A percentile compares a stretch with the other conserved stretches of the same genome.
Conservation (phyloP, 805 yeast species). For the Pichia thaimueangensis region DNA sequence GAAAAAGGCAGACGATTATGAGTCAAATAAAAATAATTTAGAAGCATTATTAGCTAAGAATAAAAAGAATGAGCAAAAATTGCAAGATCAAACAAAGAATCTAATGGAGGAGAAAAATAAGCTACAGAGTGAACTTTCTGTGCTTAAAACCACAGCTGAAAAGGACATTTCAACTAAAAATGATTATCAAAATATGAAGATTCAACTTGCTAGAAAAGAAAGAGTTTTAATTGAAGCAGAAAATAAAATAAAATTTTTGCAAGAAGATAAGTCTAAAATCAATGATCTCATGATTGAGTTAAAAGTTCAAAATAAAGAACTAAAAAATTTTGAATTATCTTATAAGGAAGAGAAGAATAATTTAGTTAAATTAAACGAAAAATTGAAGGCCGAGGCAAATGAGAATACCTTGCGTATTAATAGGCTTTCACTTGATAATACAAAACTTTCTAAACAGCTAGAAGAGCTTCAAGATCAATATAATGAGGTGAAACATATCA, state of each 20-base stretch:
- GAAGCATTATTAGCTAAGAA: slow-evolving; percentile 15
- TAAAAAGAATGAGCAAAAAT: slow-evolving; percentile 27
- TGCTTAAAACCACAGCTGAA: slow-evolving; percentile 34
- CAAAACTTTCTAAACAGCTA: slow-evolving; percentile 33
- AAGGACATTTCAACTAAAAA: slow-evolving; percentile 41
- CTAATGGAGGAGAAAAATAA: slow-evolving; percentile 33
- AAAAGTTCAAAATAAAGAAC: slow-evolving; percentile 36
- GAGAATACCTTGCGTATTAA: slow-evolving; percentile 33
- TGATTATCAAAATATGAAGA: slow-evolving; percentile 41
- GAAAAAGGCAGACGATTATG: slow-evolving; percentile 14
- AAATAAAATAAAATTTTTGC: slow-evolving; percentile 31
- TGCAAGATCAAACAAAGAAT: slow-evolving; percentile 25
- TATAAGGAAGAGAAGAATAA: slow-evolving; percentile 35
- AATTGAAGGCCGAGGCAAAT: slow-evolving; percentile 26
- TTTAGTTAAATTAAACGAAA: slow-evolving; percentile 38
- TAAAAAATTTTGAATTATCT: slow-evolving; percentile 31
- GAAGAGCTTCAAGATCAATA: slow-evolving; percentile 36
- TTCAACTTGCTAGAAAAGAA: slow-evolving; percentile 41
- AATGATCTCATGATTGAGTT: slow-evolving; percentile 35
- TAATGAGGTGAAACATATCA: slow-evolving; percentile 30
- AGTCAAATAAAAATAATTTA: background rate
- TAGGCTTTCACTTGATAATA: slow-evolving; percentile 39
- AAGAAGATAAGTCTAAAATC: slow-evolving; percentile 34
- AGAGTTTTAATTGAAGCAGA: slow-evolving; percentile 34
- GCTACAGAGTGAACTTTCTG: slow-evolving; percentile 25